Base-by-base conservation (phyloP, 148 eudicot genomes). In the Chenopodium formosanum region DNA sequence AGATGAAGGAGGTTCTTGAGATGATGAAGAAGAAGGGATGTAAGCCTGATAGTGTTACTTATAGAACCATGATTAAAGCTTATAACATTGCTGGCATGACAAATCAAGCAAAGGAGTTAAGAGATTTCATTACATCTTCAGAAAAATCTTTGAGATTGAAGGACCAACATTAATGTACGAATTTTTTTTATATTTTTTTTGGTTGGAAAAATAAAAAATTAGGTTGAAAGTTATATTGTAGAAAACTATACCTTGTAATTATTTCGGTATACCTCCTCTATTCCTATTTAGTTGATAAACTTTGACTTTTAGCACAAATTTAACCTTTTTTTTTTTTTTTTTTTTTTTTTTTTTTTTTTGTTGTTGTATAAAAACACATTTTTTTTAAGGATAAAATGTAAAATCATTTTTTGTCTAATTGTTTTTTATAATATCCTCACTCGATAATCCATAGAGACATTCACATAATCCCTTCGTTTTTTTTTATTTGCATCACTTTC, bases 1-100 rank as follows among this genome's bases (percentile, higher is more conserved):
- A 95, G 87, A 93, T 95, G 98, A 91, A 90, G 81, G 90, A 84
- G 75, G 93, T 89, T 80, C 67, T 90, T 19, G 91, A 89, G 85
- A 90, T 91, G 91, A 95, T 95, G 97, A 84, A 85, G 82, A 88
- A 76, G 66, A 90, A 85, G 77, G 97, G 94, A 29, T 90, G 89
- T 48, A 85, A 87, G 79, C 93, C 94, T 62, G 97, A 95, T 88
- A 75, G 52, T 66, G 81, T 95, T 50, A 95, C 98, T 50, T 91
- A 91, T 77, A 85, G 91, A 81, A 92, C 92, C 62, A 91, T 95
- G 97, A 85, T 93, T 44, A 93, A 95, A 85, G 94, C 94, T 29
- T 93, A 91, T 81, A 78, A 90, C 2, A 72, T 85, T 32, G 89
- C 86, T 81, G 90, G 95, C 66, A 92, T 93, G 97, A 64, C 85